phyloP scores from a whole-genome alignment of 345 rosid species.

The Angophora floribunda region DNA sequence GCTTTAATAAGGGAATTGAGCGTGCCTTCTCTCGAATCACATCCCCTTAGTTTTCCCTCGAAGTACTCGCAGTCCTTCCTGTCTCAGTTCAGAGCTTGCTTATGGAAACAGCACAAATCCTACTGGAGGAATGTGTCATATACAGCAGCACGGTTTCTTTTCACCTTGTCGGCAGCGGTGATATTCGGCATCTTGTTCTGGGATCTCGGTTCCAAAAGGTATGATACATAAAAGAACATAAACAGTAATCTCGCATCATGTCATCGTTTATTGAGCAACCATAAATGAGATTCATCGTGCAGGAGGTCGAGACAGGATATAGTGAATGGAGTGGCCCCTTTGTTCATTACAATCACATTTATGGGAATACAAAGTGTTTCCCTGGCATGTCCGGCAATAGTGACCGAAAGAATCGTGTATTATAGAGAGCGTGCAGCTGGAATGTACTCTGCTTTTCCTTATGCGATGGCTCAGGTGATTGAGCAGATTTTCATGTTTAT shows the following conservation, averaged over 20 bases:
- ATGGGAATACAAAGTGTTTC: not conserved
- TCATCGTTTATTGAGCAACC: not conserved
- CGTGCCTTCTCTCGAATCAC: constrained; percentile 10
- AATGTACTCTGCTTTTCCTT: constrained; percentile 4
- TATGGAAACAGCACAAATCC: constrained; percentile 37
- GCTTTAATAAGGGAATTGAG: constrained; percentile 26
- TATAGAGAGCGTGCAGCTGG: constrained; percentile 10
- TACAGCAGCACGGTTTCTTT: constrained; percentile 19
- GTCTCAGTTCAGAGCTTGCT: constrained; percentile 35
- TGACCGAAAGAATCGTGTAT: not conserved
- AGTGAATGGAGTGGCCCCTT: not conserved
- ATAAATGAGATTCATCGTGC: not conserved
- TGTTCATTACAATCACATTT: not conserved
- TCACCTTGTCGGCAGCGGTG: constrained; percentile 14
- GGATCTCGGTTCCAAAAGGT: constrained; percentile 31
- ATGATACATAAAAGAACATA: not conserved
- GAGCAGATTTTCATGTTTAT: not conserved
- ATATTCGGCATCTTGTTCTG: constrained; percentile 26
- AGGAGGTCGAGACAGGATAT: not conserved
- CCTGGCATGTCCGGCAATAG: not conserved
- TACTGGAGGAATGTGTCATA: constrained; percentile 42
- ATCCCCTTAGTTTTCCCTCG: constrained; percentile 32
- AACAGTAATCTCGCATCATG: not conserved
- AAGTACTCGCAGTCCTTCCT: constrained; percentile 27
- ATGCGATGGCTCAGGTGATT: not conserved